These are phyloP conservation scores for Pseudocercospora crystallina DNA, from an alignment of 2,329 filamentous ascomycete genomes.

Conservation along the genomic window DNA sequence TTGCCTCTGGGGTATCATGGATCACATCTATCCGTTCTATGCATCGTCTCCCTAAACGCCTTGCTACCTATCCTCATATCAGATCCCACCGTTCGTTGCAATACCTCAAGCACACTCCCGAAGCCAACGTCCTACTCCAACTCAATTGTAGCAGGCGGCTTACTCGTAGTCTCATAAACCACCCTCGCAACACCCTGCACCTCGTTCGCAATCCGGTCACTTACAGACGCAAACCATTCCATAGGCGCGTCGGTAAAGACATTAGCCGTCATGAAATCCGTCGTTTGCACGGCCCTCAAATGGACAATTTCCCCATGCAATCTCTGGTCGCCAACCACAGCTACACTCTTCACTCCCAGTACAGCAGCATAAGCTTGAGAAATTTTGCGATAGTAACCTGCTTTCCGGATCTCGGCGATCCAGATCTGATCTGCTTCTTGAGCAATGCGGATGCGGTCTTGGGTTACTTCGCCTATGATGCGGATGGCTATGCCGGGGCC, in stretches of 20 bases:
- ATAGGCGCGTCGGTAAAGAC: slow-evolving; percentile 63
- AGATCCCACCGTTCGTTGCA: too few species aligned
- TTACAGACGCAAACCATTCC: slow-evolving; percentile 65
- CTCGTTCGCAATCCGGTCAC: slow-evolving; percentile 70
- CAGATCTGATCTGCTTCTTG: slow-evolving; percentile 77
- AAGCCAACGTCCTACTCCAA: slow-evolving; percentile 71
- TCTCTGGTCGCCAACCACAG: slow-evolving; percentile 69
- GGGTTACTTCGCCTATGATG: slow-evolving; percentile 81
- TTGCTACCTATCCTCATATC: slow-evolving; percentile 1
- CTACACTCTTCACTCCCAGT: slow-evolving; percentile 63
- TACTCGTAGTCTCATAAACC: slow-evolving; percentile 67
- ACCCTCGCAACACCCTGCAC: slow-evolving; percentile 72
- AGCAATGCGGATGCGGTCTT: slow-evolving; percentile 74
- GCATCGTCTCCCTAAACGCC: slow-evolving; percentile 2
- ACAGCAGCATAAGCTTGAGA: slow-evolving; percentile 70
- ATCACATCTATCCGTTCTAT: neutral
- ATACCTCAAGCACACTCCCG: too few species aligned
- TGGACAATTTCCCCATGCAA: slow-evolving; percentile 64
- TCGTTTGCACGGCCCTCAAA: slow-evolving; percentile 61
- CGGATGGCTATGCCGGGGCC: slow-evolving; percentile 75
- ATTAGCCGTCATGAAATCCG: slow-evolving; percentile 75
- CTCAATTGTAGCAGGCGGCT: slow-evolving; percentile 72
- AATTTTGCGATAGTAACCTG: slow-evolving; percentile 71
- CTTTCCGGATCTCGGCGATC: slow-evolving; percentile 70
- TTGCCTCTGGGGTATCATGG: slow-evolving; percentile 9